Percentiles rank a stretch among this genome's conserved stretches.
These are phyloP conservation scores for Acacia melanoxylon DNA, from an alignment of 306 rosid genomes.

Conservation along the genomic window DNA sequence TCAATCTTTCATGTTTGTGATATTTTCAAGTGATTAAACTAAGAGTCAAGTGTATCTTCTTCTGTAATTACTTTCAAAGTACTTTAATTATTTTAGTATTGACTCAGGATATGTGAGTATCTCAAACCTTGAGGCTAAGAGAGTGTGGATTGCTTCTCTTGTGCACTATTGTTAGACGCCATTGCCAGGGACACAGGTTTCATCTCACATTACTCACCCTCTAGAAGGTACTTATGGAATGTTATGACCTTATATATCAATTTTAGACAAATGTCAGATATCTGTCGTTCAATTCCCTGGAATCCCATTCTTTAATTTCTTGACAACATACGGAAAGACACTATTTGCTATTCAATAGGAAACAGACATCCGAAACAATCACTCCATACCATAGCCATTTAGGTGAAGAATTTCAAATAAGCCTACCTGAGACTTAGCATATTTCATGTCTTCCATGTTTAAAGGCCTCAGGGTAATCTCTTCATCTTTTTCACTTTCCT, in stretches of 20 bases:
- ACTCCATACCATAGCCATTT: background rate
- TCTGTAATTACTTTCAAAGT: background rate
- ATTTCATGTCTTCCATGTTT: conserved; percentile 85
- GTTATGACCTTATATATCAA: background rate
- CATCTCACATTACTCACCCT: no score
- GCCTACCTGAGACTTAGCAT: conserved; percentile 76
- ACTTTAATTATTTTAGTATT: background rate
- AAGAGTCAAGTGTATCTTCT: background rate
- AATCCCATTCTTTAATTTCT: background rate
- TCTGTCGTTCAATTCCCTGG: background rate
- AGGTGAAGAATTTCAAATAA: background rate
- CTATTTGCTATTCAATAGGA: background rate
- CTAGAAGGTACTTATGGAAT: no score
- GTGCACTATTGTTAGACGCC: no score
- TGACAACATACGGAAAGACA: background rate
- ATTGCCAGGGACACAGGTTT: no score
- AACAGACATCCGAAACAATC: conserved; percentile 9
- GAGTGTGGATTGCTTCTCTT: no score
- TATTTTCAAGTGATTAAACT: background rate
- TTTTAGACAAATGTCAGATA: background rate
- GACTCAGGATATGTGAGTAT: background rate
- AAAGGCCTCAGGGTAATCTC: conserved; percentile 58
- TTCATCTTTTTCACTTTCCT: conserved; percentile 54
- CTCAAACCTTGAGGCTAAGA: no score
- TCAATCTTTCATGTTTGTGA: background rate